Base-by-base conservation (phyloP, 805 yeast genomes). In the Myxozyma neotropica region DNA sequence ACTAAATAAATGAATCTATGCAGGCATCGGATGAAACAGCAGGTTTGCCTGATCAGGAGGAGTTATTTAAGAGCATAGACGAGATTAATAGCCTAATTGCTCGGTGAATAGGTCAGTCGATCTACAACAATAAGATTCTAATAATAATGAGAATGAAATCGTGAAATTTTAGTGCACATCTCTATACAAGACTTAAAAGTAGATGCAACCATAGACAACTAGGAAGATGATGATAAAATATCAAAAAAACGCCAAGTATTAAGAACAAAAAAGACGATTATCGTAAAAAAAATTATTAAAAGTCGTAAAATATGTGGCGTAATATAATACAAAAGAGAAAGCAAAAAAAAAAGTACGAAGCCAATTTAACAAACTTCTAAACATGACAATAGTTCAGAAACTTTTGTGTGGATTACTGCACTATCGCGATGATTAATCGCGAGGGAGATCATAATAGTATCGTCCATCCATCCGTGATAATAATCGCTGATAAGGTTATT, bases 401-500 rank as follows among this genome's bases (percentile, higher is more conserved):
- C 58, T 5, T 29, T 50, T 15, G 53, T 47, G 35, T 59, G 59
- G 36, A 62, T 13, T n/a, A 59, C 52, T 3, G 54, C 57, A 17
- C 40, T 17, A 23, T 62, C 64, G 2, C 13, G 42, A 47, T 60
- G 55, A 33, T 50, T 38, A 15, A 62, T 33, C n/a, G 61, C 57
- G 5, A 59, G 4, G 12, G 33, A 24, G 38, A 62, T 54, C 50
- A 62, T 47, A 3, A 62, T 38, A 19, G 64, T 52, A 50, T 62
- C 66, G 29, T 62, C 66, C 19, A 59, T 19, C 66, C 66, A 62
- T 19, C 66, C 55, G 40, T 53, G 51, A 17, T 29, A 29, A 31
- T 26, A 36, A 24, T 53, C 57, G 26, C 42, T 58, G 3, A 40
- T 94, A 92, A 71, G 83, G n/a, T 10, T 60, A 83, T 88, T 4